Percentiles rank a stretch among this genome's conserved stretches.
Evolutionary conservation across 331 rosid genomes (phyloP).

Genomic region (Malus hybrid): DNA sequence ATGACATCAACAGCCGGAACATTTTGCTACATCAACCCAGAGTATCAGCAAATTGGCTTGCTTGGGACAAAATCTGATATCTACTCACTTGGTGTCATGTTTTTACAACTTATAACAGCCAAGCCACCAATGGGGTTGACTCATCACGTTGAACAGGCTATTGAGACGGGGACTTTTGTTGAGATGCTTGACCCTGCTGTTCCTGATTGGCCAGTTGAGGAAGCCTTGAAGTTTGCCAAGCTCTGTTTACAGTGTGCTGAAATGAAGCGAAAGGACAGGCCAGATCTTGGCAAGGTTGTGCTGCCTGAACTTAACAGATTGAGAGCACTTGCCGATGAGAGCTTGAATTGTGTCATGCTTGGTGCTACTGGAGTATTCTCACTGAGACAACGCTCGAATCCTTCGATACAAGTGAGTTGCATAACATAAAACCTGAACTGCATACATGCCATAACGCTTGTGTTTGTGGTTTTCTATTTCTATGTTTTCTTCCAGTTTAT

Average conservation of each 20-base stretch:
- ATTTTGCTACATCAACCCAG: conserved; percentile 16
- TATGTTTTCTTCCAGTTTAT: neutral
- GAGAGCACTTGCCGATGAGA: neutral
- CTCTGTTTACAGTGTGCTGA: conserved; percentile 11
- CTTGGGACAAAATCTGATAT: conserved; percentile 18
- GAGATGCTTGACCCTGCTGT: conserved; percentile 13
- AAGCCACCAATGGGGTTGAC: conserved; percentile 20
- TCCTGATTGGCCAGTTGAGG: conserved; percentile 17
- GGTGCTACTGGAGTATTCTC: neutral
- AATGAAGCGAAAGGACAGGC: conserved; percentile 11
- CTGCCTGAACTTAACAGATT: conserved; percentile 9
- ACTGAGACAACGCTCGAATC: neutral
- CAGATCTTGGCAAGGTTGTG: conserved; percentile 11
- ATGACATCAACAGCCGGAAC: conserved; percentile 22
- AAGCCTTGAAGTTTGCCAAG: conserved; percentile 11
- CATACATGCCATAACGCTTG: neutral
- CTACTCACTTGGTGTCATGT: conserved; percentile 14
- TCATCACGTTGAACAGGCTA: conserved; percentile 4
- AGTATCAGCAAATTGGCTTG: conserved; percentile 10
- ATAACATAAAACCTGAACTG: neutral
- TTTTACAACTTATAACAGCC: conserved; percentile 11
- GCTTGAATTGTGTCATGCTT: neutral
- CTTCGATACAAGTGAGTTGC: neutral
- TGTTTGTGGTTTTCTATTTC: neutral
- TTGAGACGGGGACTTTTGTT: neutral